These are phyloP conservation scores for Fomitopsis betulina DNA, from an alignment of 1,284 basidiomycete species.

Conservation along the genomic window DNA sequence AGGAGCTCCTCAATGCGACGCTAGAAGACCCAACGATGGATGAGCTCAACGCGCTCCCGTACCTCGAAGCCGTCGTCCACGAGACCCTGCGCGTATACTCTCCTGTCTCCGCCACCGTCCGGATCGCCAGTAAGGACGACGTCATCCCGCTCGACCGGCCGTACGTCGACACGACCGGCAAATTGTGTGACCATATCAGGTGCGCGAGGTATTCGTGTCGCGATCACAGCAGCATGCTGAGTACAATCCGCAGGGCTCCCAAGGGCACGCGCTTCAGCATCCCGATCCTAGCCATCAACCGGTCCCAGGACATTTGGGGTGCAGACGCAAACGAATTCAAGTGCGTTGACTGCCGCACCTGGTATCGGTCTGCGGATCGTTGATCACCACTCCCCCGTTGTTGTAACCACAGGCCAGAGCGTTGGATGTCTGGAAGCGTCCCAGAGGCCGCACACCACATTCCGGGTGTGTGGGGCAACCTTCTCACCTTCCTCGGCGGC, in stretches of 20 bases:
- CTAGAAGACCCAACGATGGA: slow-evolving; percentile 46
- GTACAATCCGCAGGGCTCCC: slow-evolving; percentile 23
- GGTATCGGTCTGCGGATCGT: neutral
- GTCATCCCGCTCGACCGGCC: slow-evolving; percentile 28
- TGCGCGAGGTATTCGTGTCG: neutral
- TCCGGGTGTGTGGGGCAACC: slow-evolving; percentile 49
- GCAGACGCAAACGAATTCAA: slow-evolving; percentile 49
- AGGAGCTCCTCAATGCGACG: slow-evolving; percentile 50
- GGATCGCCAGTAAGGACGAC: slow-evolving; percentile 50
- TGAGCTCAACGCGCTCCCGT: slow-evolving; percentile 51
- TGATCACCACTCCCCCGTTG: neutral
- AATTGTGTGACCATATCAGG: slow-evolving; percentile 21
- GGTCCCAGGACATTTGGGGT: slow-evolving; percentile 48
- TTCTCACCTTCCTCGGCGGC: slow-evolving; percentile 58
- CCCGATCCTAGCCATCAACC: slow-evolving; percentile 46
- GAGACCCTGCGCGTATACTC: slow-evolving; percentile 69
- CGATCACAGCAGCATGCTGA: neutral
- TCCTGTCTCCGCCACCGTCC: slow-evolving; percentile 53
- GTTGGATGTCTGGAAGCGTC: slow-evolving; percentile 40
- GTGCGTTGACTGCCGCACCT: slow-evolving; percentile 21
- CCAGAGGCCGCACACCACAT: slow-evolving; percentile 41
- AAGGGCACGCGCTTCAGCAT: slow-evolving; percentile 45
- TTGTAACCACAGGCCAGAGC: slow-evolving; percentile 42
- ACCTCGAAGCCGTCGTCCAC: slow-evolving; percentile 65
- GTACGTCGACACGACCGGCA: slow-evolving; percentile 23